Evolutionary conservation across 1,284 basidiomycete genomes (phyloP), one percentile per base, ranked within the genome.

Genomic region (Cutaneotrichosporon cyanovorans): DNA sequence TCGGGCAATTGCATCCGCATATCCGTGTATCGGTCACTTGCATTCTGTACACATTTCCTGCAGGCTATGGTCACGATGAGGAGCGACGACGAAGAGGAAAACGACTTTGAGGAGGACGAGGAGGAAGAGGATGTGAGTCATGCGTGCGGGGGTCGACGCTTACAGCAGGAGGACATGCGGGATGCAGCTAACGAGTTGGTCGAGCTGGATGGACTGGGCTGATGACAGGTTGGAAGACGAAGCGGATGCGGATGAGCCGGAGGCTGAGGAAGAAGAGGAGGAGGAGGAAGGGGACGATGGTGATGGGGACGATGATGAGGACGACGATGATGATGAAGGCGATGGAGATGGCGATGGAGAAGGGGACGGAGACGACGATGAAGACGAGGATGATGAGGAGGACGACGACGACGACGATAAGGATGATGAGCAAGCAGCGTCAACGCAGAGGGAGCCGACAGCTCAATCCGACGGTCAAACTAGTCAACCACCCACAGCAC

Each of bases 61-160:
- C 7, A 7, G 8, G 25, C 25, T 12, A 28, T 28, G 25, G 25
- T 28, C 25, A 48, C 22, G 22, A 61, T 64, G 61, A 48, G 60
- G 38, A 57, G 58, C 61, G 58, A 64, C 37, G 61, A 65, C 52
- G 63, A 69, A 56, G 61, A 68, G 18, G 64, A 66, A 33, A 45
- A 54, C 48, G 48, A 53, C 42, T 53, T 42, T 31, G 50, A 50
- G 38, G 53, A 56, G 34, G 50, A 48, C 22, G 51, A 52, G 34
- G 57, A 51, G 16, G 48, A 49, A 12, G 56, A 56, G 35, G 54
- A 54, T 20, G 51, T 49, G 16, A 8, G 42, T 43, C 8, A 2
- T n/a, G n/a, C n/a, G n/a, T n/a, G 7, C 7, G 20, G 1, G 9
- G 32, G 25, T 6, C 22, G 38, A 42, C 37, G 53, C 52, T 47